phyloP scores from a whole-genome alignment of 306 rosid genomes.

The Pyrus pyrifolia region DNA sequence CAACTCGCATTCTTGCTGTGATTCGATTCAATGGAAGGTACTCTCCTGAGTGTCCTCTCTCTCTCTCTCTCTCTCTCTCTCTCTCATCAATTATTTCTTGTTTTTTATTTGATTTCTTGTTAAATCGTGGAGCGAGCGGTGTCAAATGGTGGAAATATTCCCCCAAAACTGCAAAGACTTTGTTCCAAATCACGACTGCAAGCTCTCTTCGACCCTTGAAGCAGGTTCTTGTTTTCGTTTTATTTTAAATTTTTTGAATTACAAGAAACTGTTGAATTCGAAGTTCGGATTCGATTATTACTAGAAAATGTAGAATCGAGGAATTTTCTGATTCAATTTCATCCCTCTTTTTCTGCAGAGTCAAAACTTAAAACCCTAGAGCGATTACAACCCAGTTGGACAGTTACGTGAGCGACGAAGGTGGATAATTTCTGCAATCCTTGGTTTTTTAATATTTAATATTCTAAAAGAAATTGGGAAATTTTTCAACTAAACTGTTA shows the following conservation, averaged over 20 bases:
- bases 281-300: neutral
- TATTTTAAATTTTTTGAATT: neutral
- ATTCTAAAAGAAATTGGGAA: neutral
- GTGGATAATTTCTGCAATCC: neutral
- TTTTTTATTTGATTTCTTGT: neutral
- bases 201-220: slow-evolving; percentile 16
- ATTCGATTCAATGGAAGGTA: too few species aligned
- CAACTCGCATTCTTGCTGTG: too few species aligned
- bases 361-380: slow-evolving; percentile 4
- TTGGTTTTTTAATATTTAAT: neutral
- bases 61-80: slow-evolving; percentile 3
- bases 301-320: neutral
- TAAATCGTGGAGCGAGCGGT: neutral
- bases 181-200: neutral
- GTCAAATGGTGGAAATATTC: slow-evolving; percentile 30
- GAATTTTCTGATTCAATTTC: neutral
- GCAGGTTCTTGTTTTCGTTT: slow-evolving; percentile 31
- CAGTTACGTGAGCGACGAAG: neutral
- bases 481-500: too few species aligned
- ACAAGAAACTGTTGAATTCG: slow-evolving; percentile 1
- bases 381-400: neutral
- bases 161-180: slow-evolving; percentile 20
- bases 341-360: neutral
- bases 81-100: neutral
- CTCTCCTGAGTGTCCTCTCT: too few species aligned